Conservation (phyloP, 225 moss, liverwort and hornwort genomes). For the Marchantia polymorpha region DNA sequence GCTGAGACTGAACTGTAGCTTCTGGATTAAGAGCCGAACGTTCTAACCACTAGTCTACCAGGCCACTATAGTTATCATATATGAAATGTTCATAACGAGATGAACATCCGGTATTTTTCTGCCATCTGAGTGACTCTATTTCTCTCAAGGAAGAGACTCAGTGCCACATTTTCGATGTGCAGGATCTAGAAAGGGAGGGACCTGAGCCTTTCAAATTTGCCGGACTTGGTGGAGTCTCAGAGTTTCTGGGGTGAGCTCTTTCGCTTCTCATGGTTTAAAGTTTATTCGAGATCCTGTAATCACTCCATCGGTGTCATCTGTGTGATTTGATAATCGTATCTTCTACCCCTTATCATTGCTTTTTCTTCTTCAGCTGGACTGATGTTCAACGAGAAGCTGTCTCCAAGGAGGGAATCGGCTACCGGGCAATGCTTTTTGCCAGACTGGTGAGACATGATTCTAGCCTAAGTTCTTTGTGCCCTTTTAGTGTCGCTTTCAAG, state of each 20-base stretch:
- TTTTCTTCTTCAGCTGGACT: conserved; percentile 67
- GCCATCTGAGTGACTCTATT: not conserved
- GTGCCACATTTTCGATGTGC: not conserved
- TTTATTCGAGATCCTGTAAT: not conserved
- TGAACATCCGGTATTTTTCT: not conserved
- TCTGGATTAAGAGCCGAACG: too few relatives aligned
- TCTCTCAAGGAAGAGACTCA: not conserved
- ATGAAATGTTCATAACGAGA: not conserved
- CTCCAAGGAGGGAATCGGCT: conserved; percentile 73
- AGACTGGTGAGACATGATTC: conserved; percentile 54
- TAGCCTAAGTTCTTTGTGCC: not conserved
- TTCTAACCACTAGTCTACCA: too few relatives aligned
- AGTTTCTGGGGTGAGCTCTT: conserved; percentile 71
- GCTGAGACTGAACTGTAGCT: too few relatives aligned
- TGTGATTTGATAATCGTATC: too few relatives aligned
- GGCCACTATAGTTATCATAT: too few relatives aligned
- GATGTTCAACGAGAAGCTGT: conserved; percentile 86
- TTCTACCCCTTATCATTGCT: not conserved
- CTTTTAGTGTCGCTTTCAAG: not conserved
- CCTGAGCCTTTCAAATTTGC: conserved; percentile 78
- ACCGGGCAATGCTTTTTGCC: conserved; percentile 60
- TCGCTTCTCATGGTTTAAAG: not conserved
- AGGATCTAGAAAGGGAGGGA: conserved; percentile 84
- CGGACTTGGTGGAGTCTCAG: conserved; percentile 86
- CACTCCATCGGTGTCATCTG: too few relatives aligned